Evolutionary conservation across 306 rosid genomes (phyloP), one percentile per base, ranked within the genome.

Genomic region (Malus fusca): DNA sequence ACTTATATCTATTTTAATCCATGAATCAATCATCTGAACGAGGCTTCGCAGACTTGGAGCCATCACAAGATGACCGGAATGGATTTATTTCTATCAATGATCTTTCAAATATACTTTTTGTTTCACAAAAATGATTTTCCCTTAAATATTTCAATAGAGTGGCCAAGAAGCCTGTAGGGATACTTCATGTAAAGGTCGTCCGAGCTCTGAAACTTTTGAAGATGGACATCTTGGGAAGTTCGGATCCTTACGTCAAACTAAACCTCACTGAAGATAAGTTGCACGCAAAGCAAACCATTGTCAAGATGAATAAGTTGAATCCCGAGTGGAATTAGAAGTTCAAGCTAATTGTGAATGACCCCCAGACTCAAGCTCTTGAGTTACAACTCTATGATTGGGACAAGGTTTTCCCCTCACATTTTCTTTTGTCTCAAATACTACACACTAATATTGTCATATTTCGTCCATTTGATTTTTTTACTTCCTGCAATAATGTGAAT

Each of bases 291-390:
- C 90, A 87, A 90, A 94, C 97, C 56, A 86, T 88, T 13, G 59
- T 94, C 79, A 92, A 90, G 85, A 88, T 82, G 84, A 92, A 77
- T 69, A 90, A 88, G 81, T 85, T 94, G 90, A 94, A 94, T 77
- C 97, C 98, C 0, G 92, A 65, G 82, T 94, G 98, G 98, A 92
- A 94, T 64, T 97, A 92, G 82, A 92, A 88, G 78, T 94, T 94
- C 91, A 94, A 90, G 87, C 78, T 94, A 71, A 81, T 92, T 70
- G 97, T 94, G 79, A 88, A 86, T 73, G 95, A 94, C 40, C 98
- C 97, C 46, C 75, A 81, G 43, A 81, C 92, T 73, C 98, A 94
- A 90, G 95, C 86, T 75, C 98, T 94, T 64, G 96, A 86, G 78
- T 71, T 94, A 70, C 93, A 92, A 82, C 95, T 94, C 74, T 92